Conservation (phyloP, 2,329 filamentous ascomycete species). For the Ciborinia camelliae region DNA sequence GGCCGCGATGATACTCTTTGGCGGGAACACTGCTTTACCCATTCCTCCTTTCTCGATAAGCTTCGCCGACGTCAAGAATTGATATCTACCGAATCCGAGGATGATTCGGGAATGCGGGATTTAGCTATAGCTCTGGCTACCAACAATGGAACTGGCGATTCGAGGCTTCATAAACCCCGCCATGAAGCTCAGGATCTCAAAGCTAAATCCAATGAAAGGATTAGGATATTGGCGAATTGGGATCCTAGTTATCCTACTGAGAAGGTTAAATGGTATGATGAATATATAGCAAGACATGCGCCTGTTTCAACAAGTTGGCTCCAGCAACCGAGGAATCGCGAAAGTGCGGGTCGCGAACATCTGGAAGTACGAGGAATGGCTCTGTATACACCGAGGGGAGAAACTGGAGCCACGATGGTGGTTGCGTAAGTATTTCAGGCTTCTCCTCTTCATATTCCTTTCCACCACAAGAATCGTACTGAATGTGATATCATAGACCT, state of each 20-base stretch:
- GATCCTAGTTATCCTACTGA: conserved; percentile 73
- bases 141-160: conserved; percentile 32
- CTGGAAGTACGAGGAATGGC: conserved; percentile 73
- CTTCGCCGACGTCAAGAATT: conserved; percentile 52
- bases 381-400: conserved; percentile 55
- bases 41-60: conserved; percentile 63
- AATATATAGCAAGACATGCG: conserved; percentile 80
- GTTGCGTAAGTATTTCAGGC: conserved; percentile 47
- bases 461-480: background rate
- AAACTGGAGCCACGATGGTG: conserved; percentile 55
- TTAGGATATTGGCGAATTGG: conserved; percentile 72
- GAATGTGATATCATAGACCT: conserved; percentile 42
- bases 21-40: conserved; percentile 70
- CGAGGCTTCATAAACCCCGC: conserved; percentile 28
- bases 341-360: conserved; percentile 44
- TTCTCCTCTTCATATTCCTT: background rate
- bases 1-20: conserved; percentile 74
- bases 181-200: conserved; percentile 30
- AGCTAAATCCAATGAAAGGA: conserved; percentile 40
- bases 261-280: conserved; percentile 77
- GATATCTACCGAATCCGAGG: conserved; percentile 39
- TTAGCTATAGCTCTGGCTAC: conserved; percentile 31
- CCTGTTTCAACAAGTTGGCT: conserved; percentile 76
- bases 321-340: conserved; percentile 53
- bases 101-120: conserved; percentile 42